Evolutionary conservation across 1,284 basidiomycete species (phyloP).

Genomic region (Pseudozyma flocculosa): DNA sequence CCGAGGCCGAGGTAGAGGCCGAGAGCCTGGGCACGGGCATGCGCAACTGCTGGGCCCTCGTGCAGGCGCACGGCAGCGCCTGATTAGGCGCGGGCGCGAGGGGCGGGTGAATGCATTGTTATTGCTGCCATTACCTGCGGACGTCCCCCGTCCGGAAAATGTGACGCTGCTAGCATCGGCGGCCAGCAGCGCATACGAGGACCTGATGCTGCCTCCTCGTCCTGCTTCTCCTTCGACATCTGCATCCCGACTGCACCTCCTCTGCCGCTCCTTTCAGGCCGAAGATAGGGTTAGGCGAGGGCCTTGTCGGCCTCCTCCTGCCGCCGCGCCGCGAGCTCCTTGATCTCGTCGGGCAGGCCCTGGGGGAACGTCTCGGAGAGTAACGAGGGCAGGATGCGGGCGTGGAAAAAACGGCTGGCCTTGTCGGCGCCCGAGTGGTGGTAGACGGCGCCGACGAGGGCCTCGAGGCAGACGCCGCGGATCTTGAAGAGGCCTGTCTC

Average conservation of each 20-base stretch:
- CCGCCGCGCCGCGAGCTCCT: constrained; percentile 3
- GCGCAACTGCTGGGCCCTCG: constrained; percentile 32
- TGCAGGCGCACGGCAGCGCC: too few species aligned
- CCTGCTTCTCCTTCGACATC: too few species aligned
- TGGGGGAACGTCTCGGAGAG: constrained; percentile 22
- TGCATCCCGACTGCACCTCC: too few species aligned
- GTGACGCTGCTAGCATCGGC: too few species aligned
- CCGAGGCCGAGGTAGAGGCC: constrained; percentile 21
- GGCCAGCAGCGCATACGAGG: too few species aligned
- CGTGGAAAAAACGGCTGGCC: constrained; percentile 21
- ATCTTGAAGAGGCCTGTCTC: constrained; percentile 56
- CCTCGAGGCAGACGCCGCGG: constrained; percentile 54
- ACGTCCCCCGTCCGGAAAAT: too few species aligned
- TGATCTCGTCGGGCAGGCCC: constrained; percentile 21
- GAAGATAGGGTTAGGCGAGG: constrained; percentile 5
- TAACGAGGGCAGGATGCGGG: constrained; percentile 15
- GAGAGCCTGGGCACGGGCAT: constrained; percentile 47
- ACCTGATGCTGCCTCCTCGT: too few species aligned
- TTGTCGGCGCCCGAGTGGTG: constrained; percentile 36
- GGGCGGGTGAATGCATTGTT: too few species aligned
- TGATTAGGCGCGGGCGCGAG: too few species aligned
- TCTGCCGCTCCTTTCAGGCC: too few species aligned
- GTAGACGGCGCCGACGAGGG: constrained; percentile 56
- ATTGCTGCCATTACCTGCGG: too few species aligned
- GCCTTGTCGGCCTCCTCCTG: constrained; percentile 4